phyloP scores from a whole-genome alignment of 768 basidiomycete genomes.

The Kwoniella pini region DNA sequence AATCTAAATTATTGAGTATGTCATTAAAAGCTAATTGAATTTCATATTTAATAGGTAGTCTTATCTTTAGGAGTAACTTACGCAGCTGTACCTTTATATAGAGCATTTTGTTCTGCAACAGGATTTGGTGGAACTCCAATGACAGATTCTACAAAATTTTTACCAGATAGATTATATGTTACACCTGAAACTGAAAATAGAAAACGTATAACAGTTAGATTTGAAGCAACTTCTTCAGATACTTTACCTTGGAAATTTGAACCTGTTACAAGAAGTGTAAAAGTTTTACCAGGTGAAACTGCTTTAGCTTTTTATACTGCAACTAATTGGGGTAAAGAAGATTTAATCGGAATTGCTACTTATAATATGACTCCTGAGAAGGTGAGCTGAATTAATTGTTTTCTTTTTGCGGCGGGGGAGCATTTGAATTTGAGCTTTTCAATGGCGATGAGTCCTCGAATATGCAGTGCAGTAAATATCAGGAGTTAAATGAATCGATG shows the following conservation, averaged over 20 bases:
- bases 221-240: constrained; percentile 90
- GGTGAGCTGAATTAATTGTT: too few relatives aligned
- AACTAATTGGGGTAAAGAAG: constrained; percentile 76
- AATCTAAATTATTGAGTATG: too few relatives aligned
- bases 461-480: too few relatives aligned
- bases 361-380: constrained; percentile 99
- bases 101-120: constrained; percentile 96
- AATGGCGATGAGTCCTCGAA: too few relatives aligned
- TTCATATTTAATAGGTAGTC: constrained; percentile 63
- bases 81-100: constrained; percentile 93
- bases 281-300: constrained; percentile 91
- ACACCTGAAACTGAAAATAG: constrained; percentile 58
- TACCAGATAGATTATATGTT: constrained; percentile 72
- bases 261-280: constrained; percentile 85
- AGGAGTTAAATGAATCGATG: too few relatives aligned
- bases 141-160: constrained; percentile 64
- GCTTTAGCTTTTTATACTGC: constrained; percentile 95
- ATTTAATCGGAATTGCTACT: constrained; percentile 96
- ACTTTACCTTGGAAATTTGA: constrained; percentile 89
- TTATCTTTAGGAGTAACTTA: constrained; percentile 83
- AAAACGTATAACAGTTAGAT: constrained; percentile 84
- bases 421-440: too few relatives aligned
- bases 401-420: too few relatives aligned
- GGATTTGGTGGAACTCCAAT: constrained; percentile 95
- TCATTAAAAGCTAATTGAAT: background rate